Evolutionary conservation across 306 rosid genomes (phyloP), one percentile per base, ranked within the genome.

Genomic region (Crotalaria pallida): DNA sequence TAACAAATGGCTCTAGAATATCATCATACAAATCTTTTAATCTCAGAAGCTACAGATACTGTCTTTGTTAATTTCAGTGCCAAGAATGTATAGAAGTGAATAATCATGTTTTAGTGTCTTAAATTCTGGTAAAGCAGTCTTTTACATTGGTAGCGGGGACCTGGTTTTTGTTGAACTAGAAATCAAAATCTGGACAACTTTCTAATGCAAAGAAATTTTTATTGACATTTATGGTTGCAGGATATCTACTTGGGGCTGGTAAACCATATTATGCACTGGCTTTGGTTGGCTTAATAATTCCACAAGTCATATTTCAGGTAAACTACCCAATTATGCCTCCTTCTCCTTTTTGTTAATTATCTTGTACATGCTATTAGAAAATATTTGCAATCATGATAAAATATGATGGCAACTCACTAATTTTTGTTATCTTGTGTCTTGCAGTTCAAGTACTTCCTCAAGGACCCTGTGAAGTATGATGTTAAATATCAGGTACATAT

Each of bases 271-370:
- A 90, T 29, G 99, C 99, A 1, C 77, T 94, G 62, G 97, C 91
- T 69, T 88, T 94, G 59, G 81, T 94, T 72, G 91, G 84, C 43
- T 81, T 94, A 80, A 84, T 88, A 65, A 53, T 47, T 74, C 99
- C 99, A 9, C 99, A 94, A 80, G 96, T 94, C 27, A 10, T 88
- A 55, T 94, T 94, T 57, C 99, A 94, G 97, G 99, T 91, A 84
- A 60, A 71, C 26, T 22, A 66, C 56, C 55, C 65, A 41, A 7
- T 15, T 51, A 55, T 1, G 6, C 31, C n/a, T 7, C 48, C 7
- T 18, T 7, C 21, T 6, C 19, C 43, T 10, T 62, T 40, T 29
- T 31, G 19, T 57, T 57, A 26, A 21, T 9, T n/a, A 38, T 38
- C n/a, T 38, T 38, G 44, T 33, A 60, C 48, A 26, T 51, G 15